Evolutionary conservation across 257 asterid genomes (phyloP).

Genomic region (Penstemon newberryi): DNA sequence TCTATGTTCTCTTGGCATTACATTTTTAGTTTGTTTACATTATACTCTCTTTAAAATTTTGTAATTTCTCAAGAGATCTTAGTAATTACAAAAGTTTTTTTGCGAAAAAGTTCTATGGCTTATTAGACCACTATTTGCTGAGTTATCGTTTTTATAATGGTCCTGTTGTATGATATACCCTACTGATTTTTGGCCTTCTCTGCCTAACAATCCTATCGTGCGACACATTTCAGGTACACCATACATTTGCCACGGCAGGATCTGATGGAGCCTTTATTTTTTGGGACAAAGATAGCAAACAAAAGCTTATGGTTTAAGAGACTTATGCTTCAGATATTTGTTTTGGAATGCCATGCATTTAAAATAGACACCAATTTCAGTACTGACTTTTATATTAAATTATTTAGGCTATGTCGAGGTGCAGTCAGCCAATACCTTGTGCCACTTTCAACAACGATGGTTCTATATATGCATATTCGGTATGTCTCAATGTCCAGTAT

Average conservation of each 20-base stretch:
- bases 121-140: not conserved
- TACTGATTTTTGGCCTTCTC: slow-evolving; percentile 10
- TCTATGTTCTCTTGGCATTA: not conserved
- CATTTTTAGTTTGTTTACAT: not conserved
- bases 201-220: slow-evolving; percentile 19
- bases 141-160: not conserved
- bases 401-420: slow-evolving; percentile 73
- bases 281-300: slow-evolving; percentile 98
- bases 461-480: slow-evolving; percentile 83
- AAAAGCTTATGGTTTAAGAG: slow-evolving; percentile 73
- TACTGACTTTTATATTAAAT: slow-evolving; percentile 18
- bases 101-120: not conserved
- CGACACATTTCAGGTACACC: slow-evolving; percentile 56
- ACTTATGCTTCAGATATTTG: slow-evolving; percentile 22
- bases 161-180: not conserved
- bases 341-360: not conserved
- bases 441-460: slow-evolving; percentile 84
- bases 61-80: not conserved
- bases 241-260: slow-evolving; percentile 92
- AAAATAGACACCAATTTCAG: not conserved
- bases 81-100: too few species aligned
- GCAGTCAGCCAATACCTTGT: slow-evolving; percentile 85
- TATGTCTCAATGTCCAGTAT: slow-evolving; percentile 33
- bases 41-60: not conserved
- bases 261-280: slow-evolving; percentile 91